Evolutionary conservation across 495 filamentous ascomycete species (phyloP).

Genomic region (Xylaria venustula): DNA sequence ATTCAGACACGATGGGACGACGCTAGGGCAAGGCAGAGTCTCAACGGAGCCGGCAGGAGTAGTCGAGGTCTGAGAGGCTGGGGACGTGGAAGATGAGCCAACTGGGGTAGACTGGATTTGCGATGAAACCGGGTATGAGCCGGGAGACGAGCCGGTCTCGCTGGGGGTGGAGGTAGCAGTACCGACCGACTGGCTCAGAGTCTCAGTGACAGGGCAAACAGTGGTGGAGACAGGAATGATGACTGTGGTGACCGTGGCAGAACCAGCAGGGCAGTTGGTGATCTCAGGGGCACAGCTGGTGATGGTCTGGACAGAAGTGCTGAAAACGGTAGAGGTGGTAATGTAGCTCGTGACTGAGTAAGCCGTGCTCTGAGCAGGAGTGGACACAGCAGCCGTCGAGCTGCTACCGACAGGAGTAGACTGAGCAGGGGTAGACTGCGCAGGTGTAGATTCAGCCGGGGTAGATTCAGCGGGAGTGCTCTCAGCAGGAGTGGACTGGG

Average conservation of each 20-base stretch:
- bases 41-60: slow-evolving; percentile 21
- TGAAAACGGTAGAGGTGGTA: slow-evolving; percentile 61
- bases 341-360: slow-evolving; percentile 35
- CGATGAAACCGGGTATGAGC: slow-evolving; percentile 22
- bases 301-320: slow-evolving; percentile 58
- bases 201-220: slow-evolving; percentile 51
- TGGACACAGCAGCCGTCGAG: slow-evolving; percentile 26
- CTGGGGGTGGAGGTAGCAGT: slow-evolving; percentile 12
- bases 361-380: slow-evolving; percentile 15
- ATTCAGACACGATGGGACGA: slow-evolving; percentile 88
- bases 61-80: neutral
- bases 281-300: slow-evolving; percentile 58
- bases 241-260: slow-evolving; percentile 49
- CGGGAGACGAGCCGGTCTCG: slow-evolving; percentile 18
- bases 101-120: slow-evolving; percentile 9
- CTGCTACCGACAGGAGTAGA: slow-evolving; percentile 14
- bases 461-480: slow-evolving; percentile 14
- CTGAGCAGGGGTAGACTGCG: slow-evolving; percentile 7
- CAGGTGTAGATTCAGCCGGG: neutral
- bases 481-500: slow-evolving; percentile 19
- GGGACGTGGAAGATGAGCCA: slow-evolving; percentile 19
- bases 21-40: slow-evolving; percentile 61
- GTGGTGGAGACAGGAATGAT: slow-evolving; percentile 65
- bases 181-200: slow-evolving; percentile 24
- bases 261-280: slow-evolving; percentile 58